Base-by-base conservation (phyloP, 805 yeast genomes). In the Ogataea nonfermentans region DNA sequence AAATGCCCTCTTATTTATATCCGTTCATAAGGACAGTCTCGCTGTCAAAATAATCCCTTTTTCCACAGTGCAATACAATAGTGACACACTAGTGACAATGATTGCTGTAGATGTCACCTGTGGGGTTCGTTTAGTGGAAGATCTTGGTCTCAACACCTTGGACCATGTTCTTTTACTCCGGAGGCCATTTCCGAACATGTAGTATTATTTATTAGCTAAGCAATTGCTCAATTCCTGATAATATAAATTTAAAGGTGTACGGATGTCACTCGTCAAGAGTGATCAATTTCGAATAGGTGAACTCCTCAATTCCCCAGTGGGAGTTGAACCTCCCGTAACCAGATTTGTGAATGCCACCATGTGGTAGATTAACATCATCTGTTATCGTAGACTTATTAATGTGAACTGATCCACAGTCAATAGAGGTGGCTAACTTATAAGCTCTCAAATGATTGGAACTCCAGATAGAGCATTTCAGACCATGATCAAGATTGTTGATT, bases 311-410 rank as follows among this genome's bases (percentile, higher is more conserved):
- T 0, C 76, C 76, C 76, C 75, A 71, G 9, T 33, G 38, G 12
- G 71, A 55, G 46, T 71, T 70, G 60, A 71, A 70, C 32, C 70
- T 50, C 6, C 76, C 76, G 22, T 40, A 43, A 2, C 77, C 77
- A 35, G 73, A 68, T 5, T 43, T 37, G 38, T 68, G 69, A 16
- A 64, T 56, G 8, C 76, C 76, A 1, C 77, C 76, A 46, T 71
- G 76, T 0, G 76, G 76, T 5, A 56, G 46, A 33, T 56, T 55
- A 3, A 56, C 37, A 35, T 55, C 56, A 35, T 51, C 58, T 16
- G 37, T 38, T n/a, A 55, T 42, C 7, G 55, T 53, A 15, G 54
- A 48, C 10, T 32, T 32, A 37, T 55, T 53, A 32, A 61, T 45
- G 38, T 48, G 55, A n/a, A 51, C 48, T 4, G 51, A 43, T 11